These are phyloP conservation scores for Dendrobium chrysotoxum DNA, from an alignment of 106 monocot species.

Conservation along the genomic window DNA sequence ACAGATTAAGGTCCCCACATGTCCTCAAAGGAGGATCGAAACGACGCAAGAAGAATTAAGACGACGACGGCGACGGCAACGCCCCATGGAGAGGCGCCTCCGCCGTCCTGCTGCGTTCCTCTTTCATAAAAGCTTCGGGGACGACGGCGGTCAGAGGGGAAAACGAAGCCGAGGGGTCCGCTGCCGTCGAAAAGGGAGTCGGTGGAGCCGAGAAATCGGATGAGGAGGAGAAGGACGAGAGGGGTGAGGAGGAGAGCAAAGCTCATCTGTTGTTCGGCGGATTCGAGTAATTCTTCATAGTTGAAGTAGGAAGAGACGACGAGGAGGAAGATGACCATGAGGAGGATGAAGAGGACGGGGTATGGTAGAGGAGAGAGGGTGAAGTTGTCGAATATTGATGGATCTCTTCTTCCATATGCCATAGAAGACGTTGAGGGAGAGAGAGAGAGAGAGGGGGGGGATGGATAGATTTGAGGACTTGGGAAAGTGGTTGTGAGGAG, in stretches of 20 bases:
- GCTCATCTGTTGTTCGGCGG: constrained; percentile 37
- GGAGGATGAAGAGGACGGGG: constrained; percentile 64
- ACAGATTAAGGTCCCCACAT: constrained; percentile 44
- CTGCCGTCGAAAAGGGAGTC: constrained; percentile 23
- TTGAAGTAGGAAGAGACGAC: constrained; percentile 36
- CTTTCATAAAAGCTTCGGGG: constrained; percentile 1
- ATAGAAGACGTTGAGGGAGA: too few species aligned
- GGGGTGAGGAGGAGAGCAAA: constrained; percentile 47
- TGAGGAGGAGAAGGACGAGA: constrained; percentile 47
- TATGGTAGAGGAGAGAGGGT: constrained; percentile 72
- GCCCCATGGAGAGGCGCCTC: constrained; percentile 69
- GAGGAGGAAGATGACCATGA: constrained; percentile 48
- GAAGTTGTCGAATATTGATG: constrained; percentile 47
- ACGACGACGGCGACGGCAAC: constrained; percentile 53
- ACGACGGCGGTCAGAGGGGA: constrained; percentile 8
- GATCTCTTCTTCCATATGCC: constrained; percentile 5
- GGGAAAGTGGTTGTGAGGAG: too few species aligned
- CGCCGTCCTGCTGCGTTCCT: constrained; percentile 16
- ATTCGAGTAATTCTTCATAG: constrained; percentile 44
- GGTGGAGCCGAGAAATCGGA: constrained; percentile 44
- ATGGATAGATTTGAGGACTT: too few species aligned
- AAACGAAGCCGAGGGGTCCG: constrained; percentile 11
- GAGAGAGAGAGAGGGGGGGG: too few species aligned
- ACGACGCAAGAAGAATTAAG: constrained; percentile 51
- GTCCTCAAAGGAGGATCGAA: constrained; percentile 52